Conservation (phyloP, 768 basidiomycete species). For the Kwoniella dejecticola region DNA sequence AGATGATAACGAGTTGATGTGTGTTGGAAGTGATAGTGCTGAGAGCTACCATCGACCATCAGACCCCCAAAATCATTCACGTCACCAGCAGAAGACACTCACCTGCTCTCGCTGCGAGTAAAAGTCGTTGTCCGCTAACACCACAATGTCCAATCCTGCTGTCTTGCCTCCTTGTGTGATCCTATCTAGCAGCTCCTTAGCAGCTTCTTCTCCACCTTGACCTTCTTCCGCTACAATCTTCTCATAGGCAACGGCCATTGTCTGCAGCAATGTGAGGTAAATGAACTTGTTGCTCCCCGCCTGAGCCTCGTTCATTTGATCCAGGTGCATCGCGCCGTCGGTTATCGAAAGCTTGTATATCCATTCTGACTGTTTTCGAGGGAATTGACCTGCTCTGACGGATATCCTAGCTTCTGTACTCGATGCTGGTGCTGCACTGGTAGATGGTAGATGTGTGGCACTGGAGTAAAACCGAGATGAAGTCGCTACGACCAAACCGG, state of each 20-base stretch:
- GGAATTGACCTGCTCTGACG: conserved; percentile 89
- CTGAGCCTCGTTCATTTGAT: conserved; percentile 17
- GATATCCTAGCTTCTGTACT: conserved; percentile 59
- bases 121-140: conserved; percentile 95
- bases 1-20: conserved; percentile 65
- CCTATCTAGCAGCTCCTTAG: conserved; percentile 20
- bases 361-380: conserved; percentile 68
- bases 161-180: conserved; percentile 9
- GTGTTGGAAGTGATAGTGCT: conserved; percentile 65
- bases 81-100: conserved; percentile 36
- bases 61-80: too few species aligned
- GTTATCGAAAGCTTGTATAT: conserved; percentile 61
- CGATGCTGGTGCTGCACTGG: neutral
- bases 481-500: conserved; percentile 86
- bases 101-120: conserved; percentile 92
- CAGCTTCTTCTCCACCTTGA: conserved; percentile 1
- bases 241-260: conserved; percentile 64
- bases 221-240: conserved; percentile 8
- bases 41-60: conserved; percentile 65
- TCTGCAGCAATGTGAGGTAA: conserved; percentile 79
- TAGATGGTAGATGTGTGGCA: conserved; percentile 53
- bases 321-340: neutral
- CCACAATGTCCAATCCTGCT: conserved; percentile 70
- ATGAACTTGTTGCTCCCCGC: conserved; percentile 77
- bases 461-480: conserved; percentile 91